Evolutionary conservation across 2,329 filamentous ascomycete species (phyloP), one percentile per base, ranked within the genome.

Genomic region (Sclerotinia subarctica): DNA sequence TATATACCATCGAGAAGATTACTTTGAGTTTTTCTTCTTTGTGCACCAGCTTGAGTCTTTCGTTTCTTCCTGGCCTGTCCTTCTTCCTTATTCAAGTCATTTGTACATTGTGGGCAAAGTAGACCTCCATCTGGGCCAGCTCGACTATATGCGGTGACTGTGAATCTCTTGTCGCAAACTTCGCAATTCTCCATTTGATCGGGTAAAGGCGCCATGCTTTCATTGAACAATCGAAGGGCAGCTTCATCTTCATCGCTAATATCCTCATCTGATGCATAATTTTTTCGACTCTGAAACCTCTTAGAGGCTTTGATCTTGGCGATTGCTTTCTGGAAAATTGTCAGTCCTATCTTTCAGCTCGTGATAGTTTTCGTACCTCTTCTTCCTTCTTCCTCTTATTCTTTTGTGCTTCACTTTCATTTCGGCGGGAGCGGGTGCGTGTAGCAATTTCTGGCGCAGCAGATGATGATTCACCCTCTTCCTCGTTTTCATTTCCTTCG

Each of bases 131-230:
- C 84, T 0, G 92, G 90, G 0, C 91, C 93, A 38, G 89, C 86
- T 72, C 93, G 90, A 70, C 90, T 93, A 80, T 97, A 97, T 0
- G 92, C 86, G 0, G 94, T 97, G 56, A 98, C 94, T 0, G 93
- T 97, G 76, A 98, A 98, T 49, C 93, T 88, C 78, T 95, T 96
- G 54, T 85, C 84, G 78, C 94, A 98, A 3, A 89, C 81, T 70
- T 91, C 93, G 77, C 94, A 98, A 72, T 97, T 94, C 71, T 91
- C 93, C 76, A 94, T 86, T 78, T 98, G 94, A 2, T 92, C 93
- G 10, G 74, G 75, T n/a, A 77, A 63, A 73, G 79, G 69, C 71
- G 79, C 71, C 75, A 79, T 51, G 76, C 79, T 77, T 69, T 83
- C 74, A 63, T 84, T 73, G 74, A 87, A 80, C 24, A 87, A 78